A percentile compares a stretch with the other conserved stretches of the same genome.
phyloP scores from a whole-genome alignment of 2,329 filamentous ascomycete species.

The Chrysosporium keratinophilum region DNA sequence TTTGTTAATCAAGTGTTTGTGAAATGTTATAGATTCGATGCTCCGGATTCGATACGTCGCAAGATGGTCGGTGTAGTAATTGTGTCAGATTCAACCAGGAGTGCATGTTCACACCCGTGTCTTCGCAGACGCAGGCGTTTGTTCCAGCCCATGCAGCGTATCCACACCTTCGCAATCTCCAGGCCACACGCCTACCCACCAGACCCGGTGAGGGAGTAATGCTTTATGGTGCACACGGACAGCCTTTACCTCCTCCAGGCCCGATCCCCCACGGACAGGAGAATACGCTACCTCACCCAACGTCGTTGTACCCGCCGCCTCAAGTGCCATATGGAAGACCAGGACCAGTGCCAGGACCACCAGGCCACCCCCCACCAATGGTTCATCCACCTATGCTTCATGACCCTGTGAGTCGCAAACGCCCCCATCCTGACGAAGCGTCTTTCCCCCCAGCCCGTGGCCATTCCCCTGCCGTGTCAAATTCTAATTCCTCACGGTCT shows the following conservation, averaged over 20 bases:
- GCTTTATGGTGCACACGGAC: constrained; percentile 43
- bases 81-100: constrained; percentile 65
- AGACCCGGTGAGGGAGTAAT: constrained; percentile 29
- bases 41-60: constrained; percentile 62
- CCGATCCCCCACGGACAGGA: constrained; percentile 20
- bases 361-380: constrained; percentile 27
- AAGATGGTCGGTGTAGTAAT: constrained; percentile 62
- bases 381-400: constrained; percentile 29
- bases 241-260: constrained; percentile 27
- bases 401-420: constrained; percentile 39
- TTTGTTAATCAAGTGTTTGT: not conserved
- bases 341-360: constrained; percentile 23
- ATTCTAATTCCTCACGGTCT: constrained; percentile 25
- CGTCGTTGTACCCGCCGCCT: constrained; percentile 30
- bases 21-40: constrained; percentile 53
- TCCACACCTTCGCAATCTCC: constrained; percentile 41
- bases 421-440: constrained; percentile 18
- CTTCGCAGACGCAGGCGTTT: constrained; percentile 59
- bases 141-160: constrained; percentile 61
- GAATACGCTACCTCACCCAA: constrained; percentile 32
- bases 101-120: constrained; percentile 67
- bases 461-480: constrained; percentile 19
- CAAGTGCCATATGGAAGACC: constrained; percentile 28
- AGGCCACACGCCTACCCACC: constrained; percentile 25
- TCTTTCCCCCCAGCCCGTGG: constrained; percentile 13